These are phyloP conservation scores for Picochlorum sp. DNA, from an alignment of 139 green algal genomes.

Conservation along the genomic window DNA sequence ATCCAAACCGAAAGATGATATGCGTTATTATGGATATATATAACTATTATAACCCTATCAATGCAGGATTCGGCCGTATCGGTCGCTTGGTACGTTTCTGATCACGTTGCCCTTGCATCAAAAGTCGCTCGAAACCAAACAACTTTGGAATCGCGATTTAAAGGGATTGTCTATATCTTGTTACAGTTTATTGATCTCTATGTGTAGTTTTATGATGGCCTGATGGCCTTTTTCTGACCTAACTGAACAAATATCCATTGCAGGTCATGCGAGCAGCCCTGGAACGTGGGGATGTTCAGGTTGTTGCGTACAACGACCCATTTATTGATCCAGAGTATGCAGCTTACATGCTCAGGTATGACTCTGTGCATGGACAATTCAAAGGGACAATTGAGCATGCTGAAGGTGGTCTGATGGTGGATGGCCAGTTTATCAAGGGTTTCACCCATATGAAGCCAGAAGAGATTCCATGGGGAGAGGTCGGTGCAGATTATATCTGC, in stretches of 20 bases:
- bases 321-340: constrained; percentile 67
- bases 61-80: constrained; percentile 84
- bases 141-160: no score
- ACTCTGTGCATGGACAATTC: constrained; percentile 71
- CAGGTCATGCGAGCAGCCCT: constrained; percentile 57
- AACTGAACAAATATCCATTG: not conserved
- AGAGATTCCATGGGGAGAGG: constrained; percentile 73
- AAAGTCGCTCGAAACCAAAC: no score
- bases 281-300: constrained; percentile 67
- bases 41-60: no score
- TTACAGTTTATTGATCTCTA: no score
- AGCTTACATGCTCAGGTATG: constrained; percentile 87
- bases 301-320: constrained; percentile 82
- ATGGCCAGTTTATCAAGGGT: constrained; percentile 56
- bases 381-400: constrained; percentile 36
- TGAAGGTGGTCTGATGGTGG: constrained; percentile 51
- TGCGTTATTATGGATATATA: no score
- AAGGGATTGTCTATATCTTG: no score
- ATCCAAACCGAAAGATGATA: no score
- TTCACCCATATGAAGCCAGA: constrained; percentile 70
- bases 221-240: no score
- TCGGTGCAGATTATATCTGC: constrained; percentile 74
- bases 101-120: no score
- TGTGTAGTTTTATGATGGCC: no score
- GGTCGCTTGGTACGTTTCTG: constrained; percentile 54